These are phyloP conservation scores for Phialophora macrospora DNA, from an alignment of 2,329 filamentous ascomycete genomes.

Conservation along the genomic window DNA sequence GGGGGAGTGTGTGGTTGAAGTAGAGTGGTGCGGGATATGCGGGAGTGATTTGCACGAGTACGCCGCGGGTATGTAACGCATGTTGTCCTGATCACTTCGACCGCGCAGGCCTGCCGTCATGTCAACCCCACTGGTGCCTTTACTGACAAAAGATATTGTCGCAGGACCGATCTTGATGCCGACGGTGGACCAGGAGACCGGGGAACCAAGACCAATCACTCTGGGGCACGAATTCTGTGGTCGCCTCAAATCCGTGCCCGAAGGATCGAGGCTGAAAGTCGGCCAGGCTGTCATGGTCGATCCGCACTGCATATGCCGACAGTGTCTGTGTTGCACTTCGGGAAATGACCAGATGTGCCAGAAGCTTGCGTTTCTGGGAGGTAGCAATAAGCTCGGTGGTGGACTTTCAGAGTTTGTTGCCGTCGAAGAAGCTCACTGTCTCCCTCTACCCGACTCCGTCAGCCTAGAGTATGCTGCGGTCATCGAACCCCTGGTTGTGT, in stretches of 20 bases:
- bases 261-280: conserved; percentile 23
- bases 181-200: conserved; percentile 53
- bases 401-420: conserved; percentile 30
- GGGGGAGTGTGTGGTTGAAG: conserved; percentile 48
- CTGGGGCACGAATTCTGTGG: conserved; percentile 61
- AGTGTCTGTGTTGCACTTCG: conserved; percentile 34
- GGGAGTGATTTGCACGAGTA: conserved; percentile 52
- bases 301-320: conserved; percentile 24
- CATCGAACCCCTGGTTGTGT: conserved; percentile 33
- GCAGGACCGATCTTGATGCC: conserved; percentile 14
- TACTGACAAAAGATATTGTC: background rate
- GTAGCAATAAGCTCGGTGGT: conserved; percentile 44
- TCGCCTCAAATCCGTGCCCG: conserved; percentile 44
- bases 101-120: background rate
- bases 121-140: background rate
- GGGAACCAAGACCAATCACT: conserved; percentile 55
- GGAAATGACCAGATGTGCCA: conserved; percentile 27
- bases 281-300: conserved; percentile 33
- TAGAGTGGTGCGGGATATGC: conserved; percentile 41
- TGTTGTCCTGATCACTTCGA: no score
- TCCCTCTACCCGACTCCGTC: conserved; percentile 29
- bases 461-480: conserved; percentile 29
- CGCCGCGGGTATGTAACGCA: conserved; percentile 39
- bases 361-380: conserved; percentile 25
- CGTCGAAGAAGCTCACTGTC: conserved; percentile 23